Percentiles rank a stretch among this genome's conserved stretches.
These are phyloP conservation scores for Colletotrichum tanaceti DNA, from an alignment of 2,329 filamentous ascomycete genomes.

Conservation along the genomic window DNA sequence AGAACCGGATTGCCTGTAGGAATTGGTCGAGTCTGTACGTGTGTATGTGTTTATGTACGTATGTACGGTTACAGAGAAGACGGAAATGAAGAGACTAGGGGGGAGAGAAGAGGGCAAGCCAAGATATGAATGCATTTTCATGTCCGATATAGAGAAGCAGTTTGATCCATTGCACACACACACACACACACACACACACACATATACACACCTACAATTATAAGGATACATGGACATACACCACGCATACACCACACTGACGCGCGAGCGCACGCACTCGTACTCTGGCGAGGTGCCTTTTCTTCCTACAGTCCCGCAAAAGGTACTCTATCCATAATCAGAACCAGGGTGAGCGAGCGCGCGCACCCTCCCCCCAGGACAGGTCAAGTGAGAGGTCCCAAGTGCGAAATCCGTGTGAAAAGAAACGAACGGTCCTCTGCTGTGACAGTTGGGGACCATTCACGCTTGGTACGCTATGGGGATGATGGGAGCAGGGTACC, in stretches of 20 bases:
- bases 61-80: constrained; percentile 3
- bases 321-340: constrained; percentile 3
- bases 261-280: constrained; percentile 7
- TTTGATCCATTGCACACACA: constrained; percentile 24
- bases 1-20: constrained; percentile 27
- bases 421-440: constrained; percentile 40
- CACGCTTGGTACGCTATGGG: constrained; percentile 36
- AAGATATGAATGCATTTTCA: constrained; percentile 27
- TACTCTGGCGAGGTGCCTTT: constrained; percentile 1
- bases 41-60: no score
- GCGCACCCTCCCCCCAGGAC: constrained; percentile 39
- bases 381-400: constrained; percentile 37
- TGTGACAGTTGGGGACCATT: constrained; percentile 33
- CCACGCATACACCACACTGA: constrained; percentile 13
- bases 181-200: constrained; percentile 5
- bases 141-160: constrained; percentile 10
- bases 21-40: constrained; percentile 12
- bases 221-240: constrained; percentile 8
- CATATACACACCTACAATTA: neutral
- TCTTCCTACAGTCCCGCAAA: neutral
- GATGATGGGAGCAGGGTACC: constrained; percentile 4
- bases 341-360: constrained; percentile 3
- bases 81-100: constrained; percentile 8
- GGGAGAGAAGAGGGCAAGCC: constrained; percentile 4
- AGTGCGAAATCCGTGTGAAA: constrained; percentile 39